Evolutionary conservation across 2,329 filamentous ascomycete genomes (phyloP).

Genomic region (Podosphaera xanthii): DNA sequence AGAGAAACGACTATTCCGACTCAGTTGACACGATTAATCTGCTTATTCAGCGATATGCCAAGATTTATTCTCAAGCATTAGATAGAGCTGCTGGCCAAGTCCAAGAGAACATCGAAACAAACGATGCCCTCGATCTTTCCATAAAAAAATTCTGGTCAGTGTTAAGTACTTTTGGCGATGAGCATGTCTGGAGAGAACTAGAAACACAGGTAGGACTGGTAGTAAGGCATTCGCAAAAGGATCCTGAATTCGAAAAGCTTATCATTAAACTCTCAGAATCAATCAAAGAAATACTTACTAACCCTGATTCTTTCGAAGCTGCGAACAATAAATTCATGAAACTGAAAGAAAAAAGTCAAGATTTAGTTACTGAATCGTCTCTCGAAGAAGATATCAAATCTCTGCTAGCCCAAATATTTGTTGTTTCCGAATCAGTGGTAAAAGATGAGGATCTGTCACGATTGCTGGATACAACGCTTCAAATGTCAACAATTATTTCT

Average conservation of each 20-base stretch:
- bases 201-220: slow-evolving; percentile 46
- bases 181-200: slow-evolving; percentile 51
- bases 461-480: slow-evolving; percentile 41
- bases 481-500: slow-evolving; percentile 47
- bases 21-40: slow-evolving; percentile 61
- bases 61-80: slow-evolving; percentile 51
- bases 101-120: slow-evolving; percentile 49
- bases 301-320: slow-evolving; percentile 67
- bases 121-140: slow-evolving; percentile 51
- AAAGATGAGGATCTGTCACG: slow-evolving; percentile 51
- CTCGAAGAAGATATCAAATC: slow-evolving; percentile 51
- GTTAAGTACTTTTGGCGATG: slow-evolving; percentile 56
- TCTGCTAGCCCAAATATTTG: slow-evolving; percentile 44
- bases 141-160: slow-evolving; percentile 63
- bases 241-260: slow-evolving; percentile 63
- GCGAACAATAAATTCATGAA: slow-evolving; percentile 29
- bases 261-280: slow-evolving; percentile 51
- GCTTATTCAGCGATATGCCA: slow-evolving; percentile 56
- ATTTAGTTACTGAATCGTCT: slow-evolving; percentile 41
- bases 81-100: slow-evolving; percentile 42
- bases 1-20: slow-evolving; percentile 61
- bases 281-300: slow-evolving; percentile 59
- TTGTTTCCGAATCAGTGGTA: slow-evolving; percentile 43
- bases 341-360: slow-evolving; percentile 31
- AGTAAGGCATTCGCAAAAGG: slow-evolving; percentile 48